A percentile compares a stretch with the other conserved stretches of the same genome.
phyloP scores from a whole-genome alignment of 108 stramenopile species.

The Skeletonema potamos region DNA sequence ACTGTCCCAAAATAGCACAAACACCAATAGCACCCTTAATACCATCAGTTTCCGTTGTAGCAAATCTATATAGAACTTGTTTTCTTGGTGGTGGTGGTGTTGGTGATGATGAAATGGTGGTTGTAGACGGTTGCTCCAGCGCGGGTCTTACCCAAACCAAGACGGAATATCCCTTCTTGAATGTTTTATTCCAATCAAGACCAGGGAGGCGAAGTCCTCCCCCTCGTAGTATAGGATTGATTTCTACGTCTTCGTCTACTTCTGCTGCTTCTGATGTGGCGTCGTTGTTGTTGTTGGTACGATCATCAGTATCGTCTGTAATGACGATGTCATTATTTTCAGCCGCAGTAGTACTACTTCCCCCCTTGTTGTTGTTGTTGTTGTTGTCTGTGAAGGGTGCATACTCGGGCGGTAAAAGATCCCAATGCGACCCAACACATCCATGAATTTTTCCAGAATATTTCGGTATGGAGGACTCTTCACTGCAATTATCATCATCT shows the following conservation, averaged over 20 bases:
- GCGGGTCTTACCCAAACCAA: conserved; percentile 80
- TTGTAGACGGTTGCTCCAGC: not conserved
- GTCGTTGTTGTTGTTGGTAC: not conserved
- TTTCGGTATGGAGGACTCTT: not conserved
- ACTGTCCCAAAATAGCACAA: conserved; percentile 61
- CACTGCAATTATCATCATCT: no score
- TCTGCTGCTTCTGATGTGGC: not conserved
- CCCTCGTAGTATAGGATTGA: conserved; percentile 17
- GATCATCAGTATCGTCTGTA: not conserved
- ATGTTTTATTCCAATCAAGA: conserved; percentile 73
- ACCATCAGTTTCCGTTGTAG: conserved; percentile 41
- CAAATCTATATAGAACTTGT: conserved; percentile 69
- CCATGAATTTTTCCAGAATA: conserved; percentile 27
- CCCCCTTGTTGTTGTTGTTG: not conserved
- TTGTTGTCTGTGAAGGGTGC: no score
- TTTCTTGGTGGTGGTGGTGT: conserved; percentile 7
- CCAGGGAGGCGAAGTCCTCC: conserved; percentile 58
- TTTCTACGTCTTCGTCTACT: not conserved
- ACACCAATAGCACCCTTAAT: conserved; percentile 45
- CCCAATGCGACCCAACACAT: conserved; percentile 50
- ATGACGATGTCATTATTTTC: not conserved
- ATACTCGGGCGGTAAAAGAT: conserved; percentile 36
- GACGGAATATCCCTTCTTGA: conserved; percentile 82
- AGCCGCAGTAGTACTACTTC: not conserved
- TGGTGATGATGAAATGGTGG: not conserved